Base-by-base conservation (phyloP, 345 rosid genomes). In the Populus nigra region DNA sequence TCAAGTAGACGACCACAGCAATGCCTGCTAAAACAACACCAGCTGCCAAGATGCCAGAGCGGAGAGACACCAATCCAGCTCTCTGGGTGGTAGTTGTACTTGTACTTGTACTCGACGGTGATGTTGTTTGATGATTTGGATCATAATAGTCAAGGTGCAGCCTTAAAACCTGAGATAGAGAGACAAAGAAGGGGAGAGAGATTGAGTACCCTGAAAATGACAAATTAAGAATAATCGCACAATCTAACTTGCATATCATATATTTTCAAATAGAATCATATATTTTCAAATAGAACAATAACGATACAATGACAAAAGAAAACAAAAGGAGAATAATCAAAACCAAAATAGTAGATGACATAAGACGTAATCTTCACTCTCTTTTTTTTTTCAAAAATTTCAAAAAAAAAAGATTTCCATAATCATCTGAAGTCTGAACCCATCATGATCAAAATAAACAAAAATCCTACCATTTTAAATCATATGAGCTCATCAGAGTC, bases 131-230 rank as follows among this genome's bases (percentile, higher is more conserved):
- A 79, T 79, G 75, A 39, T 65, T 68, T 36, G 86, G 66, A 62
- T 86, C 93, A 1, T 88, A 77, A 39, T 82, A 88, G 77, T 96
- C 98, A 25, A 92, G 79, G 79, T 96, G 92, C 84, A 93, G 76
- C 86, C 91, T 90, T 77, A 96, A 83, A 65, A 86, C 92, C 96
- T 91, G 84, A 7, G 66, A 77, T 55, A 66, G 74, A 78, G 50
- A 31, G 55, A 38, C 45, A 67, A 25, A 61, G 39, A 29, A 36
- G 20, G 15, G 0, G n/a, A 59, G 35, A 25, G 22, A 39, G 35
- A 49, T 11, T 31, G 41, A 80, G 47, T 17, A 50, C 20, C 11
- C 20, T 15, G 27, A n/a, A 59, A n/a, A 59, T 59, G 3, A 50
- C 18, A 25, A 11, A 15, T 25, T 41, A 61, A 20, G 71, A 18